phyloP scores from a whole-genome alignment of 805 yeast genomes.

The Kregervanrija fluxuum region DNA sequence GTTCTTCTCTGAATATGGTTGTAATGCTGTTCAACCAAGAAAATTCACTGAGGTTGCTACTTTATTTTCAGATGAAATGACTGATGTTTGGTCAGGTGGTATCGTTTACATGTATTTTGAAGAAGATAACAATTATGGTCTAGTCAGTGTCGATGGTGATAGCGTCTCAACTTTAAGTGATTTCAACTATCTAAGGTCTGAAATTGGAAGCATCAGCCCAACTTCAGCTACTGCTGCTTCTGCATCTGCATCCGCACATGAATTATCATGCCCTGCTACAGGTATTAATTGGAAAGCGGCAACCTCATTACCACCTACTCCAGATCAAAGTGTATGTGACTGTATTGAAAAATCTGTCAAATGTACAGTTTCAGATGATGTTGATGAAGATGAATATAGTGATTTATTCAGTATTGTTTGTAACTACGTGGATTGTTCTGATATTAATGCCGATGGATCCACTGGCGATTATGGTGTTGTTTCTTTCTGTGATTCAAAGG shows the following conservation, averaged over 20 bases:
- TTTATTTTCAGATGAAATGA: conserved; percentile 62
- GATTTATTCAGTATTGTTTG: conserved; percentile 55
- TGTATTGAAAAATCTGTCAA: conserved; percentile 46
- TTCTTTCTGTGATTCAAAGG: conserved; percentile 66
- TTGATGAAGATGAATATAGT: conserved; percentile 47
- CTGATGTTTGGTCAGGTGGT: conserved; percentile 92
- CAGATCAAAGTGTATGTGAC: conserved; percentile 56
- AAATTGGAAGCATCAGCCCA: conserved; percentile 49
- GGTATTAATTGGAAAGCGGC: conserved; percentile 60
- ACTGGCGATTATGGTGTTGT: conserved; percentile 65
- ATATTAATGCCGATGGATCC: conserved; percentile 53
- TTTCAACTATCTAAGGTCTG: conserved; percentile 47
- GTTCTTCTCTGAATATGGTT: conserved; percentile 86
- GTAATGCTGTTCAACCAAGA: conserved; percentile 70
- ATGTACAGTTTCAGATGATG: conserved; percentile 55
- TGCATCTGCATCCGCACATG: conserved; percentile 30
- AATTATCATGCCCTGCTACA: conserved; percentile 41
- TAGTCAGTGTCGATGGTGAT: conserved; percentile 47
- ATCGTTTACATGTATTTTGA: conserved; percentile 87
- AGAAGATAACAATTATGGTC: conserved; percentile 77
- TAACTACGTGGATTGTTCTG: conserved; percentile 51
- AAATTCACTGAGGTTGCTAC: conserved; percentile 68
- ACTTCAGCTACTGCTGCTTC: conserved; percentile 32
- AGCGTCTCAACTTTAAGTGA: conserved; percentile 55
- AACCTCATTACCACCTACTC: conserved; percentile 69